Conservation (phyloP, 2,329 filamentous ascomycete species). For the Sporothrix curviconia region DNA sequence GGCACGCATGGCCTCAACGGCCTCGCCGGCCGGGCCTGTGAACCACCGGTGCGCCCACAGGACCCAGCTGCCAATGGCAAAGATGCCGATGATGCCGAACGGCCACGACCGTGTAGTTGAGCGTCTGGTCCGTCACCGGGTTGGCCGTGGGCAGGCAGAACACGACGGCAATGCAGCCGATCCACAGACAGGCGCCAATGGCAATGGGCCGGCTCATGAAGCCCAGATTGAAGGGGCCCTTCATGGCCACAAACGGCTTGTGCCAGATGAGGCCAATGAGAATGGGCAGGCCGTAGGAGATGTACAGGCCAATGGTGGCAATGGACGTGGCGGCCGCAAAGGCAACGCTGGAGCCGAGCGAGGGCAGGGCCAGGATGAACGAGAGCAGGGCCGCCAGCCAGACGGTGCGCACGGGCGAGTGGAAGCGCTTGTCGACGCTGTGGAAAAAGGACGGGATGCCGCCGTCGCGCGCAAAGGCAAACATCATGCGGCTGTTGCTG, state of each 20-base stretch:
- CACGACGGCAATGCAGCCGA: slow-evolving; percentile 47
- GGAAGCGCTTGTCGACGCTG: slow-evolving; percentile 43
- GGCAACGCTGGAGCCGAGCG: slow-evolving; percentile 47
- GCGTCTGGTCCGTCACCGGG: slow-evolving; percentile 48
- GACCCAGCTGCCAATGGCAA: slow-evolving; percentile 42
- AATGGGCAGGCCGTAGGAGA: slow-evolving; percentile 52
- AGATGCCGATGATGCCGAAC: slow-evolving; percentile 50
- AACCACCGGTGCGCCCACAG: slow-evolving; percentile 50
- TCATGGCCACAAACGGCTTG: slow-evolving; percentile 39
- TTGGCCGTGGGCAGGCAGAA: slow-evolving; percentile 52
- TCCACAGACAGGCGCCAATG: slow-evolving; percentile 43
- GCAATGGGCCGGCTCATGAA: slow-evolving; percentile 41
- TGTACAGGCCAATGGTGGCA: slow-evolving; percentile 52
- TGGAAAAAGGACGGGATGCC: slow-evolving; percentile 50
- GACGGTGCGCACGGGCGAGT: slow-evolving; percentile 45
- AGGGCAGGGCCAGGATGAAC: slow-evolving; percentile 50
- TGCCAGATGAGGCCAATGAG: slow-evolving; percentile 48
- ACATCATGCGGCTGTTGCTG: slow-evolving; percentile 53
- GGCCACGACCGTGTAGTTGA: slow-evolving; percentile 55
- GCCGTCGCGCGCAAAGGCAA: slow-evolving; percentile 50
- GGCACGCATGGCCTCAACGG: slow-evolving; percentile 41
- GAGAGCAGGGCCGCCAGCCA: slow-evolving; percentile 49
- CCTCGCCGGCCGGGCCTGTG: slow-evolving; percentile 47
- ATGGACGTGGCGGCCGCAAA: slow-evolving; percentile 54
- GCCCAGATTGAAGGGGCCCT: slow-evolving; percentile 50